These are phyloP conservation scores for Trichosporon inkin DNA, from an alignment of 1,284 basidiomycete species.

Conservation along the genomic window DNA sequence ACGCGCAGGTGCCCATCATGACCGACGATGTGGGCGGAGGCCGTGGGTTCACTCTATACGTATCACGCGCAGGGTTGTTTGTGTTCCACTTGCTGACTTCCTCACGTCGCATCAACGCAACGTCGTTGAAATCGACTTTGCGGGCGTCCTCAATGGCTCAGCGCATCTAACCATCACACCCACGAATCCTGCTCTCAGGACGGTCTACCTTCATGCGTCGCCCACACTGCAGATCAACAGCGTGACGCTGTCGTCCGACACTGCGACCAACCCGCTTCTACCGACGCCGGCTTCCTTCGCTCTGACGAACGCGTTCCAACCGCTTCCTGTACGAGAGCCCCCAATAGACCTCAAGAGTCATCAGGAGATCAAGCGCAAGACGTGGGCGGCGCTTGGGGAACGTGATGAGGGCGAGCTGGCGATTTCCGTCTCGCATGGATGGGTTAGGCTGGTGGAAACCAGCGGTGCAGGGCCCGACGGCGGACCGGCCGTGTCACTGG, in stretches of 20 bases:
- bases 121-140: slow-evolving; percentile 47
- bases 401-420: slow-evolving; percentile 90
- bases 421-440: slow-evolving; percentile 81
- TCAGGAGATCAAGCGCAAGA: slow-evolving; percentile 86
- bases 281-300: slow-evolving; percentile 70
- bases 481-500: slow-evolving; percentile 33
- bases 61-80: not conserved
- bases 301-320: slow-evolving; percentile 58
- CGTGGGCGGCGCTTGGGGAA: slow-evolving; percentile 85
- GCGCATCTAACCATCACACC: slow-evolving; percentile 47
- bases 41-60: slow-evolving; percentile 27
- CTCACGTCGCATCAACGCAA: slow-evolving; percentile 44
- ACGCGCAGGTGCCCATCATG: slow-evolving; percentile 20
- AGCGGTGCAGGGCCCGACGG: slow-evolving; percentile 22
- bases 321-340: slow-evolving; percentile 34
- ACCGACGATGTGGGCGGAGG: slow-evolving; percentile 22
- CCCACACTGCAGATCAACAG: slow-evolving; percentile 40
- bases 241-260: slow-evolving; percentile 45
- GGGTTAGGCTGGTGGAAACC: slow-evolving; percentile 52
- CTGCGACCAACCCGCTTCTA: slow-evolving; percentile 34
- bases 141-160: slow-evolving; percentile 40
- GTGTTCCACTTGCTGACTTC: slow-evolving; percentile 13
- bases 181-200: slow-evolving; percentile 39
- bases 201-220: slow-evolving; percentile 46
- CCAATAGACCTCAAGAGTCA: slow-evolving; percentile 77